Conservation (phyloP, 2,329 filamentous ascomycete species). For the Chrysosporium queenslandicum region DNA sequence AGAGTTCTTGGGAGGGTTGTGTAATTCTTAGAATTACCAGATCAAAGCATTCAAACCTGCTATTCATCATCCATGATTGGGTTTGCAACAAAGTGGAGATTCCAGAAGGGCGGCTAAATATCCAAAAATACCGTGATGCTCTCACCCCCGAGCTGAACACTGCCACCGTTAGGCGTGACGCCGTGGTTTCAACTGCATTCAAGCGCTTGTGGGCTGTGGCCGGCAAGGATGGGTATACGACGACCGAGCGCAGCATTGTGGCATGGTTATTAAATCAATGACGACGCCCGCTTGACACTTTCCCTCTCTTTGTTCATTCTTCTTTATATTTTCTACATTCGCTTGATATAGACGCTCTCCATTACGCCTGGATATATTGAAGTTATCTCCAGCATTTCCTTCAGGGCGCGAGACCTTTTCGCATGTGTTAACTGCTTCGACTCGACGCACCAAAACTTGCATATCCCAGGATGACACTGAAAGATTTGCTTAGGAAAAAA, state of each 20-base stretch:
- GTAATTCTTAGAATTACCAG: no score
- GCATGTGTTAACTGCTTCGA: no score
- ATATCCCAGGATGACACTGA: constrained; percentile 44
- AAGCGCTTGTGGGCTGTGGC: not conserved
- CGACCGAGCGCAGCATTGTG: not conserved
- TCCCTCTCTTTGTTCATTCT: not conserved
- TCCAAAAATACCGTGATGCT: not conserved
- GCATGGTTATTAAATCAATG: not conserved
- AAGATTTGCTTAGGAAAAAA: constrained; percentile 54
- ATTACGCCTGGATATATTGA: not conserved
- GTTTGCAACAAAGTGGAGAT: not conserved
- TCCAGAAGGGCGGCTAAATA: not conserved
- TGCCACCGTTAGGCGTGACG: not conserved
- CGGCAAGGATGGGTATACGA: not conserved
- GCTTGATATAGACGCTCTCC: not conserved
- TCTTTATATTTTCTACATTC: not conserved
- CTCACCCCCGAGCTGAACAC: not conserved
- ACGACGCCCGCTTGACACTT: not conserved
- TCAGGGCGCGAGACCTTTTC: no score
- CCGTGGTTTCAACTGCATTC: not conserved
- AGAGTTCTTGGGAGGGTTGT: no score
- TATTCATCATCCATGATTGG: not conserved
- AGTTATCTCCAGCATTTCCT: no score
- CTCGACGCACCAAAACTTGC: no score
- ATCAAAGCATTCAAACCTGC: no score